These are phyloP conservation scores for Cucumis hystrix DNA, from an alignment of 306 rosid genomes.

Conservation along the genomic window DNA sequence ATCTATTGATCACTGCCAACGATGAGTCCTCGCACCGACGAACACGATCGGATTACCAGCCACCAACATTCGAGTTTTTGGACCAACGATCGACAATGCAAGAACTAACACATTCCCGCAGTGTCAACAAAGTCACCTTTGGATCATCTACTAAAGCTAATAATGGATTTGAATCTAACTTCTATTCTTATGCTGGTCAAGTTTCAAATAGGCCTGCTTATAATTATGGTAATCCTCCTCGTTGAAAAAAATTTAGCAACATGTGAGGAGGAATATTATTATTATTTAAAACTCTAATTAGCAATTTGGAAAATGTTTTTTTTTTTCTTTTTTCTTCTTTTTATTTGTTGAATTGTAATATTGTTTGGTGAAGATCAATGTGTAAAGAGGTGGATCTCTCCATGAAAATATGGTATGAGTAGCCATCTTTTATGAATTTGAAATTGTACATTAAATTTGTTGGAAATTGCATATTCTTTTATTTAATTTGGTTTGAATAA, in stretches of 20 bases:
- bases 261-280: neutral
- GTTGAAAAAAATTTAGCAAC: neutral
- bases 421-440: neutral
- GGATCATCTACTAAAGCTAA: neutral
- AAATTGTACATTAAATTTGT: neutral
- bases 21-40: slow-evolving; percentile 68
- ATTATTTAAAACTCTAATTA: neutral
- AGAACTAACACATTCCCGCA: neutral
- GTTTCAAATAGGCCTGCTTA: neutral
- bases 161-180: neutral
- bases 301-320: neutral
- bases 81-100: slow-evolving; percentile 18
- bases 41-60: slow-evolving; percentile 48
- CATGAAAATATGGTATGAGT: neutral
- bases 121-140: neutral
- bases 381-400: neutral
- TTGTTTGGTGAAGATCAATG: neutral
- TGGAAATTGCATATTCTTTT: neutral
- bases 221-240: neutral
- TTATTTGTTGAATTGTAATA: neutral
- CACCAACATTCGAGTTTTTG: slow-evolving; percentile 17
- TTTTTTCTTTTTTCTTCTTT: neutral
- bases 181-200: neutral
- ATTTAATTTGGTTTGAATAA: neutral
- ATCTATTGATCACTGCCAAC: slow-evolving; percentile 13